These are phyloP conservation scores for Penicillium diatomitis DNA, from an alignment of 495 filamentous ascomycete genomes.

Conservation along the genomic window DNA sequence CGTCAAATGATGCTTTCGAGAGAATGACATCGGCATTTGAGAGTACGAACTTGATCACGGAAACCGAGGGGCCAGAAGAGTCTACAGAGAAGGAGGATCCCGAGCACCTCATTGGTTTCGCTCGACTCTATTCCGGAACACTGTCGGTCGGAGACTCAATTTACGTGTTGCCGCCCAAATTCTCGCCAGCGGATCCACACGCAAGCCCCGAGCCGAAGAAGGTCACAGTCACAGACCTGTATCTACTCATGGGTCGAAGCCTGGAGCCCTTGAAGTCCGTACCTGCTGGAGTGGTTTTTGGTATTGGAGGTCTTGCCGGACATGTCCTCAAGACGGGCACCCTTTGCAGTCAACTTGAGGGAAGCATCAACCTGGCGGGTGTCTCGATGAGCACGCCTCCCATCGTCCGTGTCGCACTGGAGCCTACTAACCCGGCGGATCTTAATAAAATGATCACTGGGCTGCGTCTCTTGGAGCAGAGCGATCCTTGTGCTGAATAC, in stretches of 20 bases:
- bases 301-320: constrained; percentile 87
- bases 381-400: constrained; percentile 68
- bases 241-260: constrained; percentile 90
- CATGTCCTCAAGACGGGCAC: constrained; percentile 92
- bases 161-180: constrained; percentile 88
- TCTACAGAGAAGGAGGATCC: constrained; percentile 48
- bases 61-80: constrained; percentile 27
- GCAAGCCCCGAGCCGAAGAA: constrained; percentile 69
- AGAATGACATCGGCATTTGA: constrained; percentile 48
- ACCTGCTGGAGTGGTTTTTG: constrained; percentile 90
- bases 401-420: constrained; percentile 91
- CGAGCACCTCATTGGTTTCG: constrained; percentile 91
- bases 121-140: constrained; percentile 84
- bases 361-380: constrained; percentile 88
- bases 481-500: constrained; percentile 92
- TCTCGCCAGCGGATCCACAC: constrained; percentile 70
- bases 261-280: constrained; percentile 77
- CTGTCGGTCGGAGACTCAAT: constrained; percentile 82
- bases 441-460: constrained; percentile 89
- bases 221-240: constrained; percentile 77
- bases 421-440: constrained; percentile 79
- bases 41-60: constrained; percentile 41
- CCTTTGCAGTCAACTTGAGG: constrained; percentile 78
- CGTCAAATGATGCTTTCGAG: constrained; percentile 29
- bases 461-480: constrained; percentile 80